Conservation (phyloP, 2,329 filamentous ascomycete genomes). For the Alternaria postmessia region DNA sequence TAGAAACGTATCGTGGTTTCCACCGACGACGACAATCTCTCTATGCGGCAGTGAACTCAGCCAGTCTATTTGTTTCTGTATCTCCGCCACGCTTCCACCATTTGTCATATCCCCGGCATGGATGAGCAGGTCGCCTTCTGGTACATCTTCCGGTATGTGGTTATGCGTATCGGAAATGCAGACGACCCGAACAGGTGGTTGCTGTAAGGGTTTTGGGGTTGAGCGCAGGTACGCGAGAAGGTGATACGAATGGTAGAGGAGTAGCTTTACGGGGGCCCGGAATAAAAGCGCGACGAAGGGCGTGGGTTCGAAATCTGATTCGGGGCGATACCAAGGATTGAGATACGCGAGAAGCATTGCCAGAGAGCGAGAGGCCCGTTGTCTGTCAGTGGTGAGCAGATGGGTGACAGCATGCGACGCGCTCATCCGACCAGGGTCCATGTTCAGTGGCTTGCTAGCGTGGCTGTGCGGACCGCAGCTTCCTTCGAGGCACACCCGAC, state of each 20-base stretch:
- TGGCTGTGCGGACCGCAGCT: slow-evolving; percentile 19
- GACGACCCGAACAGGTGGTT: slow-evolving; percentile 74
- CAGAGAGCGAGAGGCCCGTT: slow-evolving; percentile 5
- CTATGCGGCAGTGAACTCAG: slow-evolving; percentile 74
- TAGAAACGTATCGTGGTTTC: slow-evolving; percentile 90
- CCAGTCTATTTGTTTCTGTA: slow-evolving; percentile 89
- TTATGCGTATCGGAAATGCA: slow-evolving; percentile 92
- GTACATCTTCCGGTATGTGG: slow-evolving; percentile 66
- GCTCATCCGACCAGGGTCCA: slow-evolving; percentile 4
- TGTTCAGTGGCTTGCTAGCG: slow-evolving; percentile 13
- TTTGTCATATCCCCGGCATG: slow-evolving; percentile 89
- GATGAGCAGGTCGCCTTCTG: slow-evolving; percentile 83
- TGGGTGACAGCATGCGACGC: slow-evolving; percentile 7
- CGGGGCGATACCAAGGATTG: slow-evolving; percentile 36
- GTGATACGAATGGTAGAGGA: slow-evolving; percentile 70
- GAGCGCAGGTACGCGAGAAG: slow-evolving; percentile 74
- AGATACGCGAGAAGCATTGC: slow-evolving; percentile 42
- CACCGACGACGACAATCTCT: slow-evolving; percentile 83
- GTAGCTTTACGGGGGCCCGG: slow-evolving; percentile 70
- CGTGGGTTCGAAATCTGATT: slow-evolving; percentile 54
- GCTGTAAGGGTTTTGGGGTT: slow-evolving; percentile 64
- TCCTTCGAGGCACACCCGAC: slow-evolving; percentile 9
- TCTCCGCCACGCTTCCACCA: slow-evolving; percentile 72
- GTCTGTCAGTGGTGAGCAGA: not conserved
- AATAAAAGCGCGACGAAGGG: slow-evolving; percentile 69